Base-by-base conservation (phyloP, 2,329 filamentous ascomycete genomes). In the Cyanodermella asteris region DNA sequence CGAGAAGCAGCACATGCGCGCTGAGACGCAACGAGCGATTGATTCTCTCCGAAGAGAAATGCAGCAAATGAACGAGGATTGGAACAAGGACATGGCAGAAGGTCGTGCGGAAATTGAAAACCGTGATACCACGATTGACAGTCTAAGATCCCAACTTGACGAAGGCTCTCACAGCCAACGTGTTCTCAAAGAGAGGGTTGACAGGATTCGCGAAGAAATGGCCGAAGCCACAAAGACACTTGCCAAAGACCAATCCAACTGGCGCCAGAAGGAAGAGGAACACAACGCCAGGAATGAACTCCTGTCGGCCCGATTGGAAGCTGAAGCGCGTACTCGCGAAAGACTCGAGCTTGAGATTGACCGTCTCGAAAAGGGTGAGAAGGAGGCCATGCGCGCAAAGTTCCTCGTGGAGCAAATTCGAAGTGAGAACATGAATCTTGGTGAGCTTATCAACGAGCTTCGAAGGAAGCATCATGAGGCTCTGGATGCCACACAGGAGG, bases 171-270 rank as follows among this genome's bases (percentile, higher is more conserved):
- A 73, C 34, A 64, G 90, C 30, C 72, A 81, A 29, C 78, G 91
- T 43, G 69, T 62, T 31, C 82, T 90, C 64, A 72, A 80, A 36
- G 58, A 59, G 44, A 91, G 87, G 48, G 75, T 93, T 40, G 67
- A 84, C 37, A 69, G 69, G 31, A 56, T 97, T 19, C 82, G 94
- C 47, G 66, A 80, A 34, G 80, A 93, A 37, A 84, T 94, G 72
- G 64, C 70, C 16, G 59, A 59, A 28, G 76, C 80, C 24, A 72
- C 77, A 26, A 67, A 68, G 23, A 73, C 91, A 32, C 69, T 93
- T 32, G 70, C 74, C 13, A 69, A 76, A 38, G 82, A 94, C 42
- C 84, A 82, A 42, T 68, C 73, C 16, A 61, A 64, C 18, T 82
- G 75, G 51, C 67, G 69, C 38, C 74, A 75, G 50, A 73, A 51